Conservation (phyloP, 2,329 filamentous ascomycete species). For the Pseudogymnoascus sp. region DNA sequence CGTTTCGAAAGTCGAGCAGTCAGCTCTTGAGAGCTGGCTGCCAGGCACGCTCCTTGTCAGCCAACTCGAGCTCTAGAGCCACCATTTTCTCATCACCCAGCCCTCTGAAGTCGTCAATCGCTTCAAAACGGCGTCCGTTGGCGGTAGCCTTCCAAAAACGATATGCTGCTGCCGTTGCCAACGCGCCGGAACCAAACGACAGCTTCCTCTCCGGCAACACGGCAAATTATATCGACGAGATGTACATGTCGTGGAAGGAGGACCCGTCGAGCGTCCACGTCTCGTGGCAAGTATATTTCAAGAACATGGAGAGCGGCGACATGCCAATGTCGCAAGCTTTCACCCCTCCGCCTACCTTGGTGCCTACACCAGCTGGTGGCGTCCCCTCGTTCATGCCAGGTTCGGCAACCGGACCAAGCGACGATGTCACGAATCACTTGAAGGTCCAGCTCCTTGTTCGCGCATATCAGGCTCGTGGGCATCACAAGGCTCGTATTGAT, state of each 20-base stretch:
- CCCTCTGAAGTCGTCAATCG: constrained; percentile 33
- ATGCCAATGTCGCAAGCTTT: constrained; percentile 98
- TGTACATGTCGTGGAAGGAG: constrained; percentile 97
- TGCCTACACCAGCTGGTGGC: constrained; percentile 72
- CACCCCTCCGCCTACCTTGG: constrained; percentile 85
- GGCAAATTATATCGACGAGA: constrained; percentile 98
- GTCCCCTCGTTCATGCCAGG: constrained; percentile 67
- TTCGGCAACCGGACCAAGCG: constrained; percentile 57
- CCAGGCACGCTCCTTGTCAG: constrained; percentile 27
- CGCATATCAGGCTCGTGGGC: constrained; percentile 94
- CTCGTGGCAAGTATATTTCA: constrained; percentile 99
- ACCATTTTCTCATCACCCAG: constrained; percentile 35
- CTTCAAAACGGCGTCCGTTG: constrained; percentile 40
- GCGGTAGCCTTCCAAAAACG: constrained; percentile 42
- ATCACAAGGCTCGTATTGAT: constrained; percentile 97
- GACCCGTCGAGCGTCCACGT: constrained; percentile 91
- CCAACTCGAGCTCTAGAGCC: constrained; percentile 28
- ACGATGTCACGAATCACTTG: constrained; percentile 88
- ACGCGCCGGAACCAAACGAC: constrained; percentile 73
- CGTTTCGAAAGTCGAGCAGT: constrained; percentile 57
- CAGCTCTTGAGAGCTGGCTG: constrained; percentile 53
- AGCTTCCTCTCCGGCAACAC: constrained; percentile 95
- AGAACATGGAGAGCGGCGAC: constrained; percentile 96
- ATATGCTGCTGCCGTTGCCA: constrained; percentile 48
- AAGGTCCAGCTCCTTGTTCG: constrained; percentile 96